Base-by-base conservation (phyloP, 2,329 filamentous ascomycete genomes). In the Neonectria punicea region DNA sequence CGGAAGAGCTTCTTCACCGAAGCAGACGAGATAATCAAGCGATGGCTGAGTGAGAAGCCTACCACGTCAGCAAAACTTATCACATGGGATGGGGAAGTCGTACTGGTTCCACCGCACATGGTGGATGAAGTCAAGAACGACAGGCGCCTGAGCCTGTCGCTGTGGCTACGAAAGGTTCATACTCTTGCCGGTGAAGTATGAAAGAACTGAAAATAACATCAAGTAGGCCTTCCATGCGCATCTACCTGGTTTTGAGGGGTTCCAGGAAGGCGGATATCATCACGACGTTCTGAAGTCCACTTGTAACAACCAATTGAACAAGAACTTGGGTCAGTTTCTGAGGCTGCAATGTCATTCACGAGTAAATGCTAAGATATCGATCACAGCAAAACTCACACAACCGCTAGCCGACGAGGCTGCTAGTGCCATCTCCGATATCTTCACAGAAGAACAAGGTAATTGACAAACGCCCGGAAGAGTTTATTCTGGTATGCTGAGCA, bases 121-220 rank as follows among this genome's bases (percentile, higher is more conserved):
- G 57, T 60, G 18, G 47, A 60, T 18, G 57, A 60, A 22, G 57
- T 60, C 28, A 60, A 60, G 11, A 60, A 60, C n/a, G 57, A 60
- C 18, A 43, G 32, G 6, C 57, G 57, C 4, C 57, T 60, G 7
- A 60, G 57, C 14, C 5, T 60, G 5, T 60, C 57, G 3, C 41
- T 60, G 4, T 51, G 49, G 49, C 11, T 51, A 9, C 28, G 49
- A 36, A 51, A 34, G 49, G 49, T 51, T 5, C 5, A n/a, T 14
- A 6, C 8, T 20, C 16, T 8, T 34, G 32, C 16, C 18, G 16
- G 8, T 10, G 28, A 32, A 30, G 2, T 1, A 32, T 51, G 5
- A 11, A 32, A 8, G 28, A 34, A 32, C 30, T 13, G 5, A 6
- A 13, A 20, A n/a, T 51, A 13, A 51, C 32, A 36, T 34, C 10